A percentile compares a stretch with the other conserved stretches of the same genome.
phyloP scores from a whole-genome alignment of 345 rosid genomes.

The Citrus glauca region DNA sequence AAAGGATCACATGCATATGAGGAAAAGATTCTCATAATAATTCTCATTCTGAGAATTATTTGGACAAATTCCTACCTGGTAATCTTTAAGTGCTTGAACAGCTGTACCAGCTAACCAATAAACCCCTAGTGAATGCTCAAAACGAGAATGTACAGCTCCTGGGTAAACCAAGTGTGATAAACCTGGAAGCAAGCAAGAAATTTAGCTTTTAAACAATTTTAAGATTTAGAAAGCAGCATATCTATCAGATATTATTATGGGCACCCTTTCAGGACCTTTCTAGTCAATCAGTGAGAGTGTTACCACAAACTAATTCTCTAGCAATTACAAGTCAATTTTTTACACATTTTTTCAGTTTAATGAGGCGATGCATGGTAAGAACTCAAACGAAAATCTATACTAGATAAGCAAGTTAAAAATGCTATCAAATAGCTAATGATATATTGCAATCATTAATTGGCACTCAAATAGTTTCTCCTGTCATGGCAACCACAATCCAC shows the following conservation, averaged over 20 bases:
- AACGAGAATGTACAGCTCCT: slow-evolving; percentile 70
- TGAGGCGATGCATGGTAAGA: background rate
- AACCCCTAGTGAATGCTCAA: slow-evolving; percentile 75
- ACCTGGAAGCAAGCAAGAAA: slow-evolving; percentile 32
- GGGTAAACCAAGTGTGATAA: slow-evolving; percentile 55
- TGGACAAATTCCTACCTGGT: slow-evolving; percentile 37
- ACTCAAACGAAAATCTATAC: background rate
- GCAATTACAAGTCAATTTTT: background rate
- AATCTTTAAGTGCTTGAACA: slow-evolving; percentile 32
- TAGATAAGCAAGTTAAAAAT: background rate
- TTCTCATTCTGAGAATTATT: background rate
- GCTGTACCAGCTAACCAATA: slow-evolving; percentile 63
- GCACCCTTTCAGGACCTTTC: background rate
- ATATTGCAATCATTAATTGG: background rate
- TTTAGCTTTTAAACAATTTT: background rate
- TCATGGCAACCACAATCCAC: background rate
- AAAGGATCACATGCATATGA: slow-evolving; percentile 3
- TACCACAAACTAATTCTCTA: too few species aligned
- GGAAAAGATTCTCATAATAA: slow-evolving; percentile 5
- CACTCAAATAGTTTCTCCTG: background rate
- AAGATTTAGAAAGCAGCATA: background rate
- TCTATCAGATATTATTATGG: background rate
- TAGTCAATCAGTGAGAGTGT: background rate
- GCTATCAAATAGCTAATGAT: background rate
- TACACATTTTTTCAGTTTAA: background rate